phyloP scores from a whole-genome alignment of 768 basidiomycete species.

The Mycena pura region DNA sequence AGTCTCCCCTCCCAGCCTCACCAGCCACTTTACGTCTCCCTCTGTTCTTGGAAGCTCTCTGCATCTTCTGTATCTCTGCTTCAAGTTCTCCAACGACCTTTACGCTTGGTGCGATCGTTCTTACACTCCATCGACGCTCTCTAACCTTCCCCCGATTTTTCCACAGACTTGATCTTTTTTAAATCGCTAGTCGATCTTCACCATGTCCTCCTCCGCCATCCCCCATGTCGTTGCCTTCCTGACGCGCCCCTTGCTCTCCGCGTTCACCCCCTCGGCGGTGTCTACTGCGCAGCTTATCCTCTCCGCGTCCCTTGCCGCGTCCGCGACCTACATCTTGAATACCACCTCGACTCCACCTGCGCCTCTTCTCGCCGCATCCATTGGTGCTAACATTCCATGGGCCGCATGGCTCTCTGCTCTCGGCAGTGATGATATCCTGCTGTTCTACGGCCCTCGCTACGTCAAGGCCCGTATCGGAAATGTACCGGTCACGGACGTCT shows the following conservation, averaged over 20 bases:
- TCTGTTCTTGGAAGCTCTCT: slow-evolving; percentile 18
- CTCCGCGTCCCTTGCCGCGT: slow-evolving; percentile 2
- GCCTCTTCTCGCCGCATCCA: slow-evolving; percentile 16
- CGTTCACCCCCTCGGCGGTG: slow-evolving; percentile 1
- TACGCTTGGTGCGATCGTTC: slow-evolving; percentile 6
- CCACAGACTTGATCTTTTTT: not conserved
- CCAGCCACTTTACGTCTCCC: slow-evolving; percentile 9
- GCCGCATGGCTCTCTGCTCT: slow-evolving; percentile 16
- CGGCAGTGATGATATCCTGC: slow-evolving; percentile 5
- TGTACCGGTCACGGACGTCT: not conserved
- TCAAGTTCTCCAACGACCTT: slow-evolving; percentile 3
- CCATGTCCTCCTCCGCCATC: slow-evolving; percentile 23
- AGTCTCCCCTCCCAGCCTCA: slow-evolving; percentile 14
- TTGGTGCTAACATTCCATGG: slow-evolving; percentile 22
- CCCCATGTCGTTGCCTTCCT: slow-evolving; percentile 25
- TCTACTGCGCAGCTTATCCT: slow-evolving; percentile 19
- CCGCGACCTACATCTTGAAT: slow-evolving; percentile 5
- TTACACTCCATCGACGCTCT: not conserved
- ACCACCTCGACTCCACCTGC: not conserved
- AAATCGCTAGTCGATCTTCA: slow-evolving; percentile 13
- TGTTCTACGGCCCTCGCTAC: slow-evolving; percentile 21
- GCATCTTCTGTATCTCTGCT: not conserved
- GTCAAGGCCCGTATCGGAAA: slow-evolving; percentile 14
- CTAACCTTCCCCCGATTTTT: not conserved
- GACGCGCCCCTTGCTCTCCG: slow-evolving; percentile 15